Evolutionary conservation across 345 rosid species (phyloP), one percentile per base, ranked within the genome.

Genomic region (Xanthoceras sorbifolium): DNA sequence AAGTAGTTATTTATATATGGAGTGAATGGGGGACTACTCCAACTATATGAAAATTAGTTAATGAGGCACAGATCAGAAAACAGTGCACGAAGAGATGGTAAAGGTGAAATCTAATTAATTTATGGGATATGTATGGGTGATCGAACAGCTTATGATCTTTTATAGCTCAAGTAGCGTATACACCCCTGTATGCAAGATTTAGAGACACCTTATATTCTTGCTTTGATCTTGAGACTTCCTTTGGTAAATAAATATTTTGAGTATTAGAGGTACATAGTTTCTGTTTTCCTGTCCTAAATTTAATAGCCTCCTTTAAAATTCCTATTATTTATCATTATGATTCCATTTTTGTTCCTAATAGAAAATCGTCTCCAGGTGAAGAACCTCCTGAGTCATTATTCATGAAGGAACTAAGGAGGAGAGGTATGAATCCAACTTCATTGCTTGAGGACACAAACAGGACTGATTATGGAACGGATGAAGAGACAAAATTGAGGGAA

Each of bases 361-460:
- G 52, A 74, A 63, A 7, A 77, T 38, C 23, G 48, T 36, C 64
- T 81, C 64, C 82, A 96, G 98, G 97, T 64, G 98, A 93, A 72
- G 99, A 93, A 65, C 93, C 97, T 38, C 90, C 99, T 2, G 99
- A 96, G 66, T 96, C 99, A 3, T 86, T 92, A 79, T 96, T 96
- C 68, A 87, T 93, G 94, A 96, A 96, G 87, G 99, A 96, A 66
- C 67, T 96, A 76, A 92, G 86, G 86, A 90, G 92, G 80, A 86
- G 99, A 82, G 98, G 98, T 23, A 93, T 96, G 98, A 88, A 88
- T 71, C 97, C 97, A 36, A 85, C 92, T 77, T 92, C 98, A 6
- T 84, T 91, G 90, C 89, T 92, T 34, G 97, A 96, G 82, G 98
- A 90, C 67, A 80, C 86, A 18, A 84, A 78, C 64, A 77, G 71